Conservation (phyloP, 306 rosid species). For the Albizia julibrissin region DNA sequence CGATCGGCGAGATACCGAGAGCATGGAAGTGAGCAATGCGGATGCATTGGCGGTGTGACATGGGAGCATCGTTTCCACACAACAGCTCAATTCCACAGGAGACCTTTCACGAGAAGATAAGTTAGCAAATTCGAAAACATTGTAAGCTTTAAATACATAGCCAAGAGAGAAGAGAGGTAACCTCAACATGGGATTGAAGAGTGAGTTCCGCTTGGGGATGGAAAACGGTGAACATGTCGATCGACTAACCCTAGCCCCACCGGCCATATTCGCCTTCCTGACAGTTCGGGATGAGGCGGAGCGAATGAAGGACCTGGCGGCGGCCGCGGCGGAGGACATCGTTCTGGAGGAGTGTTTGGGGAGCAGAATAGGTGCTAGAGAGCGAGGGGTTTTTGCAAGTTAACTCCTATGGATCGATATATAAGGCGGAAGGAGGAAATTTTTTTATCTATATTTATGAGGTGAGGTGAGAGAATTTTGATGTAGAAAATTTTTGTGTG, state of each 20-base stretch:
- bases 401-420: too few species aligned
- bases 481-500: too few species aligned
- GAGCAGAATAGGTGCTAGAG: background rate
- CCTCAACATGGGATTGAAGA: constrained; percentile 69
- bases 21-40: constrained; percentile 87
- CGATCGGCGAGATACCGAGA: constrained; percentile 69
- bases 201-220: constrained; percentile 55
- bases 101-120: constrained; percentile 41
- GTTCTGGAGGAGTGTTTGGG: background rate
- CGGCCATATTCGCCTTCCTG: constrained; percentile 40
- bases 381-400: background rate
- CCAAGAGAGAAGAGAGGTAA: constrained; percentile 23
- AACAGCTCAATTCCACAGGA: constrained; percentile 78
- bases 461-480: too few species aligned
- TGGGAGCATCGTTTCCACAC: constrained; percentile 84
- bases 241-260: constrained; percentile 43
- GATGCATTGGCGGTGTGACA: constrained; percentile 88
- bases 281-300: constrained; percentile 51
- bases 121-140: background rate
- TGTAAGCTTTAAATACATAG: background rate
- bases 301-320: constrained; percentile 80
- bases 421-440: too few species aligned
- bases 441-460: too few species aligned
- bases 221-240: constrained; percentile 50
- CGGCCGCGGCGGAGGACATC: constrained; percentile 44